These are phyloP conservation scores for Candida nemodendra DNA, from an alignment of 805 yeast genomes.

Conservation along the genomic window DNA sequence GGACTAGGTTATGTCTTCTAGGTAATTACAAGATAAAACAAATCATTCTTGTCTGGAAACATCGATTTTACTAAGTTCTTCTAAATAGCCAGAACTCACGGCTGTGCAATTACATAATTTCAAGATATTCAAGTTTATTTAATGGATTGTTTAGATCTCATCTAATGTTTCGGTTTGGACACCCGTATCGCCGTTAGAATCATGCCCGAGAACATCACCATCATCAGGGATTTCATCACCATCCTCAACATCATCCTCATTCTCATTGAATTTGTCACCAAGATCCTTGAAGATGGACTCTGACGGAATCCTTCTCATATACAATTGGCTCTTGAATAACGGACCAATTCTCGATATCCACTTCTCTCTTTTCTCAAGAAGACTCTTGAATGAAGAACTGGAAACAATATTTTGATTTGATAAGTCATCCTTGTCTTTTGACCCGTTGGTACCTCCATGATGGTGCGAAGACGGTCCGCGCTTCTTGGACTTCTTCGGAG, in stretches of 20 bases:
- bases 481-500: slow-evolving; percentile 61
- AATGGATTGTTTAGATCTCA: slow-evolving; percentile 10
- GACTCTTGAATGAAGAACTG: slow-evolving; percentile 71
- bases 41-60: no score
- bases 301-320: slow-evolving; percentile 75
- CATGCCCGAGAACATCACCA: slow-evolving; percentile 22
- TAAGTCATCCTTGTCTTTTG: slow-evolving; percentile 25
- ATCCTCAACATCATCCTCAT: slow-evolving; percentile 27
- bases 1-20: no score
- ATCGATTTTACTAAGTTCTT: no score
- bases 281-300: slow-evolving; percentile 51
- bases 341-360: slow-evolving; percentile 93
- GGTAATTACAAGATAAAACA: no score
- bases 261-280: slow-evolving; percentile 27
- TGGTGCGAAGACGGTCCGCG: slow-evolving; percentile 30
- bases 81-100: no score
- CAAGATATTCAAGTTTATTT: no score
- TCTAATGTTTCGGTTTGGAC: slow-evolving; percentile 20
- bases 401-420: slow-evolving; percentile 60
- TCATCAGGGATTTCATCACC: slow-evolving; percentile 25
- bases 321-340: slow-evolving; percentile 62
- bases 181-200: slow-evolving; percentile 6
- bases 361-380: slow-evolving; percentile 79
- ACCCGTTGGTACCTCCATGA: slow-evolving; percentile 22
- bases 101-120: no score